Conservation (phyloP, 148 eudicot species). For the Rhododendron mucronatum region DNA sequence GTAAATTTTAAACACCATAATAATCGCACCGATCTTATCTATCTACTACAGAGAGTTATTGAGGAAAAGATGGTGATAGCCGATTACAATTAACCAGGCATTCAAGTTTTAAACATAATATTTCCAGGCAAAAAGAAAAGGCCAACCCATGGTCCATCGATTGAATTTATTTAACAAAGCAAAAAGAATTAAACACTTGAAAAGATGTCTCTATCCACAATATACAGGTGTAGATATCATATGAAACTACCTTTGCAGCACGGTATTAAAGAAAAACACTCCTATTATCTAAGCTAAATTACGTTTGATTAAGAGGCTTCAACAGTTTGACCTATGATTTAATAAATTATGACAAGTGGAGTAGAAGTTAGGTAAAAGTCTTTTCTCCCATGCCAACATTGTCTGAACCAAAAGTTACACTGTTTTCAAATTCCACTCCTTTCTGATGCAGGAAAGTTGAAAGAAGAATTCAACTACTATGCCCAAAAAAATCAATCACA, state of each 20-base stretch:
- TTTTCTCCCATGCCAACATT: constrained; percentile 5
- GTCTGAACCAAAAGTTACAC: neutral
- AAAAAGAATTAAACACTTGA: neutral
- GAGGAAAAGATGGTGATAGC: neutral
- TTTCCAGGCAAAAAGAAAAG: neutral
- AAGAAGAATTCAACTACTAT: constrained; percentile 1
- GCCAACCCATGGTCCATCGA: neutral
- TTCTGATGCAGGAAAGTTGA: constrained; percentile 5
- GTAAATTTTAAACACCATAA: neutral
- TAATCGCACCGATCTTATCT: neutral
- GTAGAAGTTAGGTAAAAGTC: constrained; percentile 14
- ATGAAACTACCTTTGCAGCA: neutral
- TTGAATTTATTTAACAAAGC: constrained; percentile 1
- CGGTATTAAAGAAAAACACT: neutral
- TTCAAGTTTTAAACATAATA: neutral
- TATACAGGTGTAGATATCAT: neutral
- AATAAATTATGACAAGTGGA: constrained; percentile 1
- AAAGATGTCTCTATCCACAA: neutral
- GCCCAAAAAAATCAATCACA: neutral
- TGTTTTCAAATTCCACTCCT: neutral
- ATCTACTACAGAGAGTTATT: neutral
- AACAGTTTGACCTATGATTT: constrained; percentile 3
- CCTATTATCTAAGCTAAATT: neutral
- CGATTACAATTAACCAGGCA: neutral
- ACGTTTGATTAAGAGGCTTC: constrained; percentile 3